These are phyloP conservation scores for Colletotrichum noveboracense DNA, from an alignment of 2,329 filamentous ascomycete species.

Conservation along the genomic window DNA sequence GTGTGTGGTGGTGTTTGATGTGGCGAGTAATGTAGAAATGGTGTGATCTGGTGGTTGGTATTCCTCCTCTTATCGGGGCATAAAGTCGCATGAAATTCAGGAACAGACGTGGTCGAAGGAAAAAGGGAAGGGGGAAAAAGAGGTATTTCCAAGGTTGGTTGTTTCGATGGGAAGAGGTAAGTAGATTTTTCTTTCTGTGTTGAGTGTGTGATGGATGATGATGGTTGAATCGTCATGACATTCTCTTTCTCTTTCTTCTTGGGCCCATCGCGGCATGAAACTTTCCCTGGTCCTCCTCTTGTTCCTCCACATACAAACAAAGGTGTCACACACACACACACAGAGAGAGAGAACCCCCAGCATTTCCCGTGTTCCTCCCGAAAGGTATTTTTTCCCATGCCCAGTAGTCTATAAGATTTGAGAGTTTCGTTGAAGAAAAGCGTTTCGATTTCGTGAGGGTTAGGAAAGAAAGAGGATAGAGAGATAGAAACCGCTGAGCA, in stretches of 20 bases:
- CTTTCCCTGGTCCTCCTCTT: not conserved
- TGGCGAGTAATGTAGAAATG: not conserved
- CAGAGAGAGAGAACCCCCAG: not conserved
- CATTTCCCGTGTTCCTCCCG: not conserved
- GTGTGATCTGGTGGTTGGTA: not conserved
- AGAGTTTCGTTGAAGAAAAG: not conserved
- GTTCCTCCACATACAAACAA: not conserved
- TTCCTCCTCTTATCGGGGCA: slow-evolving; percentile 10
- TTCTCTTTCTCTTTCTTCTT: not conserved
- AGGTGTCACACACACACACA: not conserved
- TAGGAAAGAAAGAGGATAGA: not conserved
- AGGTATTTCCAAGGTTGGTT: not conserved
- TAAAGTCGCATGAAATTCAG: not conserved
- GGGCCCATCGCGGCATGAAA: not conserved
- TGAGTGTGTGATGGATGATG: not conserved
- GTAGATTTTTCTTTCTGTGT: not conserved
- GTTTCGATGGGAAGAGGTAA: not conserved
- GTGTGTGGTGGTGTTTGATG: not conserved
- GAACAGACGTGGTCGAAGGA: not conserved
- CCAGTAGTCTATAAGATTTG: slow-evolving; percentile 1
- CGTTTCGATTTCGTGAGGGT: not conserved
- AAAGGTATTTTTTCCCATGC: not conserved
- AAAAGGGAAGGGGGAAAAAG: not conserved
- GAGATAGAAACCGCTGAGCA: not conserved
- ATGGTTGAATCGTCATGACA: slow-evolving; percentile 1